Evolutionary conservation across 1,284 basidiomycete genomes (phyloP).

Genomic region (Schizophyllum amplum): DNA sequence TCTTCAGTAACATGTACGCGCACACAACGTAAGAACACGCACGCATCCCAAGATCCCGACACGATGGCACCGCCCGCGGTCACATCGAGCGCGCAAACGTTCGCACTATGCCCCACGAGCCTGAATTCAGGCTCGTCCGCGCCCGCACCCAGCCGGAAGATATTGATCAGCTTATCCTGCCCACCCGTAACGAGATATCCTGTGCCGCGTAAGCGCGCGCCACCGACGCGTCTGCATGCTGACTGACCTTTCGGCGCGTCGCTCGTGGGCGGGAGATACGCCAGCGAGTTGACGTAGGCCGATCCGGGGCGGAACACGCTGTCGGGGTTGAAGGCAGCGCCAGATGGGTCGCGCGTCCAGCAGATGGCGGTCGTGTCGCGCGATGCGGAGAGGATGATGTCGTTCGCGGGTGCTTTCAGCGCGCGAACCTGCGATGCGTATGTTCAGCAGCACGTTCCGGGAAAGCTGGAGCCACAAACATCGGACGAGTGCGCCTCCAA

Average conservation of each 20-base stretch:
- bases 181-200: constrained; percentile 82
- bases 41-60: constrained; percentile 98
- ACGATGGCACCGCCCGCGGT: constrained; percentile 67
- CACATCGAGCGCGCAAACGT: constrained; percentile 83
- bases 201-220: constrained; percentile 22
- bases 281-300: constrained; percentile 77
- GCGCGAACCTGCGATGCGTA: constrained; percentile 57
- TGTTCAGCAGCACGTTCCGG: constrained; percentile 1
- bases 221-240: constrained; percentile 5
- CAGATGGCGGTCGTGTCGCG: constrained; percentile 85
- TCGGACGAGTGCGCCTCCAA: constrained; percentile 66
- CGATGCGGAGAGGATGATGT: constrained; percentile 79
- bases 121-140: constrained; percentile 69
- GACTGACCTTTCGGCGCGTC: constrained; percentile 62
- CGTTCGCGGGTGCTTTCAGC: constrained; percentile 58
- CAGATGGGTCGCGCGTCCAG: constrained; percentile 53
- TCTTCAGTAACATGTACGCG: neutral
- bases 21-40: constrained; percentile 18
- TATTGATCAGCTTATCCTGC: constrained; percentile 77
- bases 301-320: constrained; percentile 60
- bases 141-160: constrained; percentile 56
- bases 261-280: constrained; percentile 60
- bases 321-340: constrained; percentile 43
- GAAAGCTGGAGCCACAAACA: constrained; percentile 36
- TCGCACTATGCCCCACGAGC: constrained; percentile 85